These are phyloP conservation scores for Sordariomycetes sp. DNA, from an alignment of 2,329 filamentous ascomycete species.

Conservation along the genomic window DNA sequence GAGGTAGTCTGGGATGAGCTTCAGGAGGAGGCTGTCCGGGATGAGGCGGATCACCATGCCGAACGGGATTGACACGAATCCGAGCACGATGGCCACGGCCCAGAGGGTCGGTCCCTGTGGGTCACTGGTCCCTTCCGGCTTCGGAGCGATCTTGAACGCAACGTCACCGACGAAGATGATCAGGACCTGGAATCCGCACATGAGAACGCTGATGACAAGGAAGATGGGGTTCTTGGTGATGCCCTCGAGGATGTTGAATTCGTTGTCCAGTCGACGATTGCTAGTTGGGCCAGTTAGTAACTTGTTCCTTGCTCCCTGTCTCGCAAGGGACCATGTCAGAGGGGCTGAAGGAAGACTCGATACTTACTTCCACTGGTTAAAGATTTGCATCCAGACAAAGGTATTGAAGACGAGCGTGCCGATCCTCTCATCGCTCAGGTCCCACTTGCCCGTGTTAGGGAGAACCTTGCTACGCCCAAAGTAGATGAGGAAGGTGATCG, in stretches of 20 bases:
- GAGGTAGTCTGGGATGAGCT: conserved; percentile 40
- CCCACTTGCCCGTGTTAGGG: conserved; percentile 6
- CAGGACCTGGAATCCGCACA: conserved; percentile 80
- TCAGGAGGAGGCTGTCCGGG: conserved; percentile 57
- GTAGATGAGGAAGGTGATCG: conserved; percentile 69
- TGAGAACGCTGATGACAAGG: conserved; percentile 71
- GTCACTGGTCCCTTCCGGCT: conserved; percentile 22
- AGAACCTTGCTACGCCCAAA: conserved; percentile 40
- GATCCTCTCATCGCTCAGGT: conserved; percentile 34
- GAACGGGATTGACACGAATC: conserved; percentile 74
- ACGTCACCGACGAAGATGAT: conserved; percentile 80
- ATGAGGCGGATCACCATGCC: conserved; percentile 73
- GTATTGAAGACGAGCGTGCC: conserved; percentile 90
- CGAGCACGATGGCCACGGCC: conserved; percentile 78
- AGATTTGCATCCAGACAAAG: conserved; percentile 99
- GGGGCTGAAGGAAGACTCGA: neutral
- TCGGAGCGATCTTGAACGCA: conserved; percentile 58
- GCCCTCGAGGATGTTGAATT: conserved; percentile 91
- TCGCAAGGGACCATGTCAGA: neutral
- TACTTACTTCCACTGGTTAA: conserved; percentile 89
- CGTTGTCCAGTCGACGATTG: conserved; percentile 88
- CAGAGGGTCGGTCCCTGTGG: conserved; percentile 66
- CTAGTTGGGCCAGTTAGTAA: conserved; percentile 21
- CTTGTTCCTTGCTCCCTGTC: neutral
- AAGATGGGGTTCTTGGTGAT: conserved; percentile 82